Evolutionary conservation across 2,329 filamentous ascomycete species (phyloP).

Genomic region (Fusarium kyushuense): DNA sequence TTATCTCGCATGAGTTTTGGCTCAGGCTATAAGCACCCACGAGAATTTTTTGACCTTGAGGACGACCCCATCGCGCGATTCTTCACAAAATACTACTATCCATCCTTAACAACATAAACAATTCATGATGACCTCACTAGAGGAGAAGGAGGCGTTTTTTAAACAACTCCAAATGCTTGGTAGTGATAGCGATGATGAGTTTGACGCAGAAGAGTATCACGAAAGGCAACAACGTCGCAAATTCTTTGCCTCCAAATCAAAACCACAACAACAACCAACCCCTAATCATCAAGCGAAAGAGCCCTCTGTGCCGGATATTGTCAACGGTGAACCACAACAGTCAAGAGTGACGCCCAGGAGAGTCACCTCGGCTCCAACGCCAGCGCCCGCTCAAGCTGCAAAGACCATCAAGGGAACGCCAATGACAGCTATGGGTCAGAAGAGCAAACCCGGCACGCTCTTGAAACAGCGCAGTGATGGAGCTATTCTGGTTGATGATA

Average conservation of each 20-base stretch:
- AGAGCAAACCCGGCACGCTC: constrained; percentile 37
- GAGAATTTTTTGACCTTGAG: constrained; percentile 8
- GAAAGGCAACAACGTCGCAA: constrained; percentile 49
- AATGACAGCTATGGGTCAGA: constrained; percentile 35
- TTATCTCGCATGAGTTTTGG: constrained; percentile 10
- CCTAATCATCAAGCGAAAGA: constrained; percentile 14
- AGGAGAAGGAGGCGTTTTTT: constrained; percentile 63
- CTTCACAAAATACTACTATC: background rate
- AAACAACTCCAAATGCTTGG: constrained; percentile 55
- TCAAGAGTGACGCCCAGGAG: constrained; percentile 37
- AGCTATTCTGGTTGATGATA: constrained; percentile 46
- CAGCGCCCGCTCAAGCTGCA: constrained; percentile 3
- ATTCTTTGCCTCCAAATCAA: constrained; percentile 46
- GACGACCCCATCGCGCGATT: constrained; percentile 6
- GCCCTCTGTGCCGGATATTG: constrained; percentile 33
- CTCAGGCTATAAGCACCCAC: constrained; percentile 5
- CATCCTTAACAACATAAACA: background rate
- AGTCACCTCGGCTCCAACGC: constrained; percentile 35
- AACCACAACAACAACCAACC: background rate
- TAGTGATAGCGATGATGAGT: constrained; percentile 51
- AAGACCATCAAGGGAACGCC: constrained; percentile 51
- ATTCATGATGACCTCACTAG: constrained; percentile 46
- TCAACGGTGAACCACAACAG: constrained; percentile 27
- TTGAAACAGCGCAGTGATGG: constrained; percentile 37
- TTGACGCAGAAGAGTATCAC: constrained; percentile 50